These are phyloP conservation scores for Cystofilobasidium bisporidii DNA, from an alignment of 768 basidiomycete genomes.

Conservation along the genomic window DNA sequence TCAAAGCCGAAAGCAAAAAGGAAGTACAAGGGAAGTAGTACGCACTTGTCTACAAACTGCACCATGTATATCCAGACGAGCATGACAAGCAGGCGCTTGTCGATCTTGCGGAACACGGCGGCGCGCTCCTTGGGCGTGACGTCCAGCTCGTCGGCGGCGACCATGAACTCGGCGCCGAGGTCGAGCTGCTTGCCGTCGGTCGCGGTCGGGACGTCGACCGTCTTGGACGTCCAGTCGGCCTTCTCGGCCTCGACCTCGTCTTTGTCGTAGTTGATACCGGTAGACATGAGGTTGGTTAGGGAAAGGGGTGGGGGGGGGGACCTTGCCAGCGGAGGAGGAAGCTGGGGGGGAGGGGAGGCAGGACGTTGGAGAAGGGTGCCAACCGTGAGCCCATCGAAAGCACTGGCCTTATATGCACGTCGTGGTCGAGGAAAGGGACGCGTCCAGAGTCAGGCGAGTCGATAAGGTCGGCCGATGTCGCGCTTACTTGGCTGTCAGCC, in stretches of 20 bases:
- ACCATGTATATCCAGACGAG: constrained; percentile 25
- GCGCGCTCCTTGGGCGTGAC: constrained; percentile 28
- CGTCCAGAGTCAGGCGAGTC: too few species aligned
- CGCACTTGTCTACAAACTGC: not conserved
- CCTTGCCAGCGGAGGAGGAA: too few species aligned
- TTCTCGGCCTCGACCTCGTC: not conserved
- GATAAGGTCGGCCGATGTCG: too few species aligned
- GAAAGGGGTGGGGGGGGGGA: too few species aligned
- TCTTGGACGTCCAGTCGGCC: not conserved
- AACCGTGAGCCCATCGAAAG: too few species aligned
- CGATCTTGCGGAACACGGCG: constrained; percentile 31
- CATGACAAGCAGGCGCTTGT: constrained; percentile 20
- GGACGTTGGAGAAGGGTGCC: too few species aligned
- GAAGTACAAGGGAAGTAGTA: not conserved
- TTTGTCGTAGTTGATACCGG: not conserved
- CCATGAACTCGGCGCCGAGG: not conserved
- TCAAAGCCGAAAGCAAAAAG: constrained; percentile 9
- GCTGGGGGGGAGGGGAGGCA: not conserved
- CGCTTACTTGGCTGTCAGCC: too few species aligned
- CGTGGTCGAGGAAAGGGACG: too few species aligned
- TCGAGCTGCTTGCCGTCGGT: not conserved
- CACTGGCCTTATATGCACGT: too few species aligned
- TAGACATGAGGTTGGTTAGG: not conserved
- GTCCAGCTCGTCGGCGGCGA: constrained; percentile 21
- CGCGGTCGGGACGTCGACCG: not conserved